Evolutionary conservation across 257 asterid species (phyloP), one percentile per base, ranked within the genome.

Genomic region (Buddleja alternifolia): DNA sequence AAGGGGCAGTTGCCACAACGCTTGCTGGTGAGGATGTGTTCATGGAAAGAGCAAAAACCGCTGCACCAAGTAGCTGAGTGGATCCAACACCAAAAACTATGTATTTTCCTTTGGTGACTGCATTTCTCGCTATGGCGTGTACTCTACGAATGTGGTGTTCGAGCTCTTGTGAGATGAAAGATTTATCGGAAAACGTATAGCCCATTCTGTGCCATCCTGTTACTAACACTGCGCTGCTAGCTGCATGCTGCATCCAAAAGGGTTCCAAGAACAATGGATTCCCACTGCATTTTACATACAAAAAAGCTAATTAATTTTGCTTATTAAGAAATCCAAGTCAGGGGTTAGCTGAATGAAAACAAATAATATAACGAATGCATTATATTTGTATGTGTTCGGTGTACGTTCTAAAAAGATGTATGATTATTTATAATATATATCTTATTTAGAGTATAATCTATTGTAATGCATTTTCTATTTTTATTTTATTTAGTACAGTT

Each of bases 151-250:
- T 82, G 58, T 63, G 76, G 10, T 52, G 45, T 3, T 70, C 78
- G 11, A 91, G 93, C 61, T 79, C 73, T 4, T 63, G 53, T 9
- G 96, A 91, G 70, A 81, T 40, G 53, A 0, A 4, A 10, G 85
- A 17, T 0, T 24, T 3, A 24, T 73, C 85, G 5, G 63, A 6
- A 17, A 70, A 91, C 0, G 0, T 0, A 60, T 91, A 89, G 65
- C 96, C 79, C 97, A 91, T 88, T 69, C 97, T 71, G 69, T 88
- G 97, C 96, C 97, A 90, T 5, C 96, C 97, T 23, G 92, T 21
- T 3, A 88, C 42, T 2, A 88, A 9, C 1, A 86, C 74, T 36
- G 93, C 95, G 66, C 95, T 83, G 17, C 61, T 75, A 1, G 76
- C 75, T 39, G 90, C 91, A 52, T 80, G 61, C 15, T 75, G 71